Evolutionary conservation across 805 yeast genomes (phyloP).

Genomic region (Schwanniomyces vanrijiae): DNA sequence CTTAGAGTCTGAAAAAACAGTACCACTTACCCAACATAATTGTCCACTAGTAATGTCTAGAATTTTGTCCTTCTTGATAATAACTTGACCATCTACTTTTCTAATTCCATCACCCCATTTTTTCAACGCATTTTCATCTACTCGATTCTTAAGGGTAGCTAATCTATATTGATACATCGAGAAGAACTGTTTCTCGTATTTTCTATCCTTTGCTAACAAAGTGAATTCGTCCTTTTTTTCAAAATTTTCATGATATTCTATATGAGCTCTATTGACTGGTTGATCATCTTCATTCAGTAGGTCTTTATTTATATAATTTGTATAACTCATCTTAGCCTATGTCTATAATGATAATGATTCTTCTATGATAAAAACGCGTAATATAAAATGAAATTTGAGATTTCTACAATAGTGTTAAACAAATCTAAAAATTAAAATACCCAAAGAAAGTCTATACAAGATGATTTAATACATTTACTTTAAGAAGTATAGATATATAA

Average conservation of each 20-base stretch:
- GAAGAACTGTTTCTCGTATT: constrained; percentile 40
- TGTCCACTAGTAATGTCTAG: constrained; percentile 63
- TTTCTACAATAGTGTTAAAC: not conserved
- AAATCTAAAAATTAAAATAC: constrained; percentile 4
- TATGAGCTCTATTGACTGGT: not conserved
- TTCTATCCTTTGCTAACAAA: constrained; percentile 21
- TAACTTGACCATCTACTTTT: constrained; percentile 30
- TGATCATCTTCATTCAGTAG: not conserved
- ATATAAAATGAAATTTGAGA: not conserved
- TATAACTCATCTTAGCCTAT: not conserved
- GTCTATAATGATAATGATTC: not conserved
- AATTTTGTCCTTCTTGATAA: constrained; percentile 37
- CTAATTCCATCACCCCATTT: constrained; percentile 57
- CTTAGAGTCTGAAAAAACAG: constrained; percentile 79
- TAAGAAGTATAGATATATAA: constrained; percentile 1
- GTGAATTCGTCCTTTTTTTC: constrained; percentile 18
- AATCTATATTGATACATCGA: constrained; percentile 45
- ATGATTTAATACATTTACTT: constrained; percentile 1
- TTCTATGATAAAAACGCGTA: not conserved
- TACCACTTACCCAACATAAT: constrained; percentile 83
- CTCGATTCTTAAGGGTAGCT: constrained; percentile 30
- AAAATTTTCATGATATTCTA: constrained; percentile 1
- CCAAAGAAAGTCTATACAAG: constrained; percentile 2
- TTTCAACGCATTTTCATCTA: constrained; percentile 26
- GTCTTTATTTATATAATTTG: constrained; percentile 5